phyloP scores from a whole-genome alignment of 441 rosid species.

The Gossypium lobatum region DNA sequence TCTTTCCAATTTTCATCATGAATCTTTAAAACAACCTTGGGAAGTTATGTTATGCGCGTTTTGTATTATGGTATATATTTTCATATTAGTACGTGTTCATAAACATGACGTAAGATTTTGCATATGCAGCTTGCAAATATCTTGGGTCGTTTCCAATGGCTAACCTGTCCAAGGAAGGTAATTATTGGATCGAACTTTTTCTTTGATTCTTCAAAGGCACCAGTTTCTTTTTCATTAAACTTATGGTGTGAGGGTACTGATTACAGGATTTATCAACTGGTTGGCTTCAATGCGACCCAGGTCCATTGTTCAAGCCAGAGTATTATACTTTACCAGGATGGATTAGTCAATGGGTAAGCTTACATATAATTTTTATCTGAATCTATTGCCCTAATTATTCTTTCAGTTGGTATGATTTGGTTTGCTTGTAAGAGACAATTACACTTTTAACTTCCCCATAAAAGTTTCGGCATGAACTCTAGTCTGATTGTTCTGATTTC shows the following conservation, averaged over 20 bases:
- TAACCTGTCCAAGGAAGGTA: conserved; percentile 94
- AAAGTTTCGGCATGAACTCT: not conserved
- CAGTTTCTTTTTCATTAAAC: not conserved
- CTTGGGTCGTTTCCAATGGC: conserved; percentile 74
- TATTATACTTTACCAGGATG: conserved; percentile 43
- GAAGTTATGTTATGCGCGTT: not conserved
- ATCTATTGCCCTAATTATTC: not conserved
- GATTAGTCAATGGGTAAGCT: conserved; percentile 51
- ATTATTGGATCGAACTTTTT: conserved; percentile 4
- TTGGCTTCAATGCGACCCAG: conserved; percentile 92
- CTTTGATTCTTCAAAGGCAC: conserved; percentile 4
- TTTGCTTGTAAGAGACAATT: not conserved
- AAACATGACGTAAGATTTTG: conserved; percentile 8
- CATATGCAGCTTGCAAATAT: conserved; percentile 72
- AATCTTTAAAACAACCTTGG: not conserved
- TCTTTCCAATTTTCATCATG: not conserved
- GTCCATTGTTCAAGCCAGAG: conserved; percentile 71
- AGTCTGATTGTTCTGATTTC: not conserved
- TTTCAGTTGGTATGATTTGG: not conserved
- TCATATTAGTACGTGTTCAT: not conserved
- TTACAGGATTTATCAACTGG: conserved; percentile 79
- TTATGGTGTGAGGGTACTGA: conserved; percentile 7
- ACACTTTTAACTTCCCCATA: not conserved
- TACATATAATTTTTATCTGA: not conserved
- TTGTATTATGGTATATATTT: not conserved